Conservation (phyloP, 2,329 filamentous ascomycete genomes). For the Ophiostoma australiae region DNA sequence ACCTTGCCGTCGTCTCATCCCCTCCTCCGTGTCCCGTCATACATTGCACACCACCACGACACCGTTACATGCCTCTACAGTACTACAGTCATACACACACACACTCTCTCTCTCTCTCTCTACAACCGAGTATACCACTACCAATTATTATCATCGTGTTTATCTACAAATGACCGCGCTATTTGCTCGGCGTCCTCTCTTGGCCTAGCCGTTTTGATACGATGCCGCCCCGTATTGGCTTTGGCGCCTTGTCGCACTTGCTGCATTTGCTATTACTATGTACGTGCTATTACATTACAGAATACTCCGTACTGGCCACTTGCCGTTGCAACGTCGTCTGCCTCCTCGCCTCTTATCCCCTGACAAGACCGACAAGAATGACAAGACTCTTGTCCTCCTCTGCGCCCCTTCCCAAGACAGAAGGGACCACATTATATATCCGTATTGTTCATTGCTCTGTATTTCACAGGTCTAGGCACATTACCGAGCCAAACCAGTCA, state of each 20-base stretch:
- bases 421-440: not conserved
- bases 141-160: not conserved
- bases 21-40: slow-evolving; percentile 4
- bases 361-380: slow-evolving; percentile 8
- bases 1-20: not conserved
- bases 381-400: slow-evolving; percentile 15
- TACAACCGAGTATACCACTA: not conserved
- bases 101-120: not conserved
- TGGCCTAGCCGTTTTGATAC: slow-evolving; percentile 21
- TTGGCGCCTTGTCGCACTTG: not conserved
- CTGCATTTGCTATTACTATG: not conserved
- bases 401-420: slow-evolving; percentile 13
- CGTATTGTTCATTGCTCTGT: not conserved
- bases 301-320: too few species aligned
- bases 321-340: not conserved
- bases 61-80: not conserved
- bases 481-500: not conserved
- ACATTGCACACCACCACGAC: not conserved
- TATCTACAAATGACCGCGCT: slow-evolving; percentile 6
- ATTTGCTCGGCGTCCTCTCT: not conserved
- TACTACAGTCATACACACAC: not conserved
- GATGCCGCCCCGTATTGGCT: slow-evolving; percentile 20
- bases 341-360: not conserved
- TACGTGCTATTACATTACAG: too few species aligned
- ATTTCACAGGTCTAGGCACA: not conserved